Evolutionary conservation across 116 monocot genomes (phyloP).

Genomic region (Thalassia testudinum): DNA sequence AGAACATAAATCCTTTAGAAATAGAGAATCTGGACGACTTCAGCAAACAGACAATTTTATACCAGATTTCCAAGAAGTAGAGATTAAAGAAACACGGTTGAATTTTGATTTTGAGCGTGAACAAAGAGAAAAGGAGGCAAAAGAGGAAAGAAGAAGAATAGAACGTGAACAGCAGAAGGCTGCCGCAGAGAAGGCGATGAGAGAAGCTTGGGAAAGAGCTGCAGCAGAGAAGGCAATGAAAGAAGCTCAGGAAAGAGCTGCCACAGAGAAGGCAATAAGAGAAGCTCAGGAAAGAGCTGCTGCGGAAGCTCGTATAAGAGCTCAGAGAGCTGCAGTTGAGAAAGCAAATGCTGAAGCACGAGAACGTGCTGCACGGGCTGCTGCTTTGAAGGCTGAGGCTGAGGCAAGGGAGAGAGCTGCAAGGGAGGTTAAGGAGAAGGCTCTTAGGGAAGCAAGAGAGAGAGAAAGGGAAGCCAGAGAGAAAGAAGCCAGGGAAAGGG

Average conservation of each 20-base stretch:
- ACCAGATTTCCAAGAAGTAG: slow-evolving; percentile 14
- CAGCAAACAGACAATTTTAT: slow-evolving; percentile 17
- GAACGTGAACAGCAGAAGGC: slow-evolving; percentile 37
- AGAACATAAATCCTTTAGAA: slow-evolving; percentile 36
- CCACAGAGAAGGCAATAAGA: no score
- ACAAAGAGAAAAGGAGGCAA: slow-evolving; percentile 47
- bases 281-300: slow-evolving; percentile 28
- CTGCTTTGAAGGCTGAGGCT: slow-evolving; percentile 38
- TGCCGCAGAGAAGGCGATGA: slow-evolving; percentile 12
- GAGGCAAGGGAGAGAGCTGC: slow-evolving; percentile 50
- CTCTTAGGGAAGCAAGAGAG: slow-evolving; percentile 54
- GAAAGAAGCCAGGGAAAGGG: slow-evolving; percentile 50
- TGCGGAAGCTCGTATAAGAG: slow-evolving; percentile 47
- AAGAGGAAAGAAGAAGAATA: slow-evolving; percentile 21
- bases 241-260: slow-evolving; percentile 62
- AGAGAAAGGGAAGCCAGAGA: slow-evolving; percentile 27
- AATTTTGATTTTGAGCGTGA: slow-evolving; percentile 34
- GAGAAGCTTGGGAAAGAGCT: slow-evolving; percentile 25
- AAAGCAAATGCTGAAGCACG: slow-evolving; percentile 49
- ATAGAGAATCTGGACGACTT: slow-evolving; percentile 24
- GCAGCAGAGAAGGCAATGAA: slow-evolving; percentile 49
- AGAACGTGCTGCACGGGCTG: slow-evolving; percentile 39
- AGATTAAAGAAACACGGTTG: slow-evolving; percentile 33
- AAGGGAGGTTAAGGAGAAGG: slow-evolving; percentile 29
- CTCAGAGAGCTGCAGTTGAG: slow-evolving; percentile 40